phyloP scores from a whole-genome alignment of 371 early-diverging fungal species.

The Mortierella sp. region DNA sequence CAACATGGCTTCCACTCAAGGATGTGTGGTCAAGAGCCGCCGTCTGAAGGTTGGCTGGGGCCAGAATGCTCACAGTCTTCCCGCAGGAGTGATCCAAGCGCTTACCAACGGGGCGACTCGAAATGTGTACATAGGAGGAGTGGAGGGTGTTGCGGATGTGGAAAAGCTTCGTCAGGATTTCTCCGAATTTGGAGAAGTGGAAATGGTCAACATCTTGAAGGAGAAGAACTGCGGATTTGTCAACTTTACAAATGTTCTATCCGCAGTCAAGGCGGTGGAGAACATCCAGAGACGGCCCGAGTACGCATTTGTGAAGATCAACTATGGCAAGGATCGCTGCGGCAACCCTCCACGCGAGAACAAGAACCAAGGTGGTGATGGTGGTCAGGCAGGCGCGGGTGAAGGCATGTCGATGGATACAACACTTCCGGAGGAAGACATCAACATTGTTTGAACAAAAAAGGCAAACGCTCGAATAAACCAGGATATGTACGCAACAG shows the following conservation, averaged over 20 bases:
- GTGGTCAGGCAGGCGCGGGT: neutral
- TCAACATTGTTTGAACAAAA: no score
- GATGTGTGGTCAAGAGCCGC: slow-evolving; percentile 73
- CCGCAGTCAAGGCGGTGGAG: slow-evolving; percentile 79
- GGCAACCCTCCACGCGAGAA: slow-evolving; percentile 61
- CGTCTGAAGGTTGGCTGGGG: slow-evolving; percentile 86
- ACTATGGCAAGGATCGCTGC: slow-evolving; percentile 89
- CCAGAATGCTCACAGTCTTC: slow-evolving; percentile 67
- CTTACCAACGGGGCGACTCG: slow-evolving; percentile 78
- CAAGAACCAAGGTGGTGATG: slow-evolving; percentile 7
- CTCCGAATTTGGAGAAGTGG: slow-evolving; percentile 81
- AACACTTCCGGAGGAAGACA: no score
- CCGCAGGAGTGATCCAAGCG: slow-evolving; percentile 64
- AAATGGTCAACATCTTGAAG: slow-evolving; percentile 76
- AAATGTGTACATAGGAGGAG: slow-evolving; percentile 82
- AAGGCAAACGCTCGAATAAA: no score
- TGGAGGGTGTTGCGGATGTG: slow-evolving; percentile 70
- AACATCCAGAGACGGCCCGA: slow-evolving; percentile 66
- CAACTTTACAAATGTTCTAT: slow-evolving; percentile 76
- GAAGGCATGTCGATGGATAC: no score
- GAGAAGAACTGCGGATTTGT: slow-evolving; percentile 88
- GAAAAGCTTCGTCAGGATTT: slow-evolving; percentile 75
- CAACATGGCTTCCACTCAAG: slow-evolving; percentile 64
- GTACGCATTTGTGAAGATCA: slow-evolving; percentile 67
- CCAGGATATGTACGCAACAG: no score